phyloP scores from a whole-genome alignment of 305 asterid species.

The Fraxinus greggii region DNA sequence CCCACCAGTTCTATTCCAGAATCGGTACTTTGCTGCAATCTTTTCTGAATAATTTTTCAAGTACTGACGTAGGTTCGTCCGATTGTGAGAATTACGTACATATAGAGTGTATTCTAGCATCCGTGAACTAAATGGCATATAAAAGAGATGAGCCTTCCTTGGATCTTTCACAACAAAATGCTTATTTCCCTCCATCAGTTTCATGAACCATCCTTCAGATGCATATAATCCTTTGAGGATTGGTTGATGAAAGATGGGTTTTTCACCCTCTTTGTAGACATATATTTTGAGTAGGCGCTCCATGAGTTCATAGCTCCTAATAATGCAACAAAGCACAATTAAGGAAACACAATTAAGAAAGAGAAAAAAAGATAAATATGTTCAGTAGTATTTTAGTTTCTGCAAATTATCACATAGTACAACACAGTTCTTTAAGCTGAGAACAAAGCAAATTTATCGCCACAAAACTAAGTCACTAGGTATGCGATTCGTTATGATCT shows the following conservation, averaged over 20 bases:
- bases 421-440: not conserved
- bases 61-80: constrained; percentile 69
- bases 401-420: not conserved
- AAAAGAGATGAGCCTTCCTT: constrained; percentile 74
- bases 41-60: constrained; percentile 69
- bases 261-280: constrained; percentile 75
- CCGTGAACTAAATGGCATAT: constrained; percentile 87
- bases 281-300: constrained; percentile 67
- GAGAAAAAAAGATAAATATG: not conserved
- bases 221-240: constrained; percentile 82
- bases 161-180: constrained; percentile 72
- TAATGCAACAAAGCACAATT: constrained; percentile 4
- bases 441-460: not conserved
- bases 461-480: not conserved
- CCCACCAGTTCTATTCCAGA: constrained; percentile 95
- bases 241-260: constrained; percentile 89
- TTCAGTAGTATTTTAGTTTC: not conserved
- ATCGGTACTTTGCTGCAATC: constrained; percentile 74
- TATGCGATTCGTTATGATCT: not conserved
- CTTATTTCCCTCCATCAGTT: constrained; percentile 78
- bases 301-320: constrained; percentile 92
- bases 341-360: not conserved
- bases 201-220: constrained; percentile 98
- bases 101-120: constrained; percentile 65
- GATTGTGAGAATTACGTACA: constrained; percentile 76